phyloP scores from a whole-genome alignment of 2,329 filamentous ascomycete genomes.

The Calonectria crousiana region DNA sequence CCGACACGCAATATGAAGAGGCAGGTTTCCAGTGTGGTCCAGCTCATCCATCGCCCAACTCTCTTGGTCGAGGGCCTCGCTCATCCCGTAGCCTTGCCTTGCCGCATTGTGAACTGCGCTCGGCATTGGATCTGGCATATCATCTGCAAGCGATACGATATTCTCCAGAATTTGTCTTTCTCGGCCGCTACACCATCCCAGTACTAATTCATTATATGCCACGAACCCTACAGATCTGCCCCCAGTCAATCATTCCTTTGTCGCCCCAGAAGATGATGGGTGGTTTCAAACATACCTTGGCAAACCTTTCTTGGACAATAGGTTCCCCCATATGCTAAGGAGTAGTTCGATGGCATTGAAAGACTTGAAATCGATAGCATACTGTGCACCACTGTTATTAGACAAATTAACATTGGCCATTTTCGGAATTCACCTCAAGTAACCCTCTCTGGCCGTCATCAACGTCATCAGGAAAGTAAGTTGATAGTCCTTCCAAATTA shows the following conservation, averaged over 20 bases:
- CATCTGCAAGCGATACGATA: background rate
- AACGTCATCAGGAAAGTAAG: background rate
- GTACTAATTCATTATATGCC: background rate
- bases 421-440: background rate
- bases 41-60: slow-evolving; percentile 9
- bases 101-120: slow-evolving; percentile 9
- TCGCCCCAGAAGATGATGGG: accelerated
- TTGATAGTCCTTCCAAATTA: background rate
- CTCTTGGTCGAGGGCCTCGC: slow-evolving; percentile 10
- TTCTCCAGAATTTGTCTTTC: background rate
- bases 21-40: accelerated
- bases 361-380: accelerated
- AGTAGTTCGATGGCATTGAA: background rate
- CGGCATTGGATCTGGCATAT: accelerated
- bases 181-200: accelerated
- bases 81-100: accelerated
- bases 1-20: accelerated
- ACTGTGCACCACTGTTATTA: background rate
- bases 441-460: background rate
- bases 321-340: slow-evolving; percentile 17
- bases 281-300: slow-evolving; percentile 3
- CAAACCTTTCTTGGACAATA: slow-evolving; percentile 23
- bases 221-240: background rate
- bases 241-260: background rate
- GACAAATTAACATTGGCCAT: accelerated